phyloP scores from a whole-genome alignment of 2,329 filamentous ascomycete species.

The Aspergillus quadricinctus region DNA sequence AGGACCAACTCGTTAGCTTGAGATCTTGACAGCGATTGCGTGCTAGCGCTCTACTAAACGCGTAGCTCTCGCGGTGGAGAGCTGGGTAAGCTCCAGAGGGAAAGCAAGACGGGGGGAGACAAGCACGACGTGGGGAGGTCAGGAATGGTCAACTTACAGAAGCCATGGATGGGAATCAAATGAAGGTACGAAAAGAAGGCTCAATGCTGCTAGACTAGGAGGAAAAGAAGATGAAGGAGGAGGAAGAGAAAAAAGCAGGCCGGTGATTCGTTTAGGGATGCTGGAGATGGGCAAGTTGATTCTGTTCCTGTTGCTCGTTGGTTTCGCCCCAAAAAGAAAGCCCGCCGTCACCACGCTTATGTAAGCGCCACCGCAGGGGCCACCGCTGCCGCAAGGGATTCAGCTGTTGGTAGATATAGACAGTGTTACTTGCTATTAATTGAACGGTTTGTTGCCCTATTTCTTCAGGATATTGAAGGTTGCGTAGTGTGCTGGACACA shows the following conservation, averaged over 20 bases:
- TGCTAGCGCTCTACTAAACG: slow-evolving; percentile 5
- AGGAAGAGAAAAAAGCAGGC: slow-evolving; percentile 2
- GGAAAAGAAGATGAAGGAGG: slow-evolving; percentile 7
- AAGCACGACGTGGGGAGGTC: slow-evolving; percentile 16
- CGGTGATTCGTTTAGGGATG: background rate
- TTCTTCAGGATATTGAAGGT: background rate
- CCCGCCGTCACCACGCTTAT: background rate
- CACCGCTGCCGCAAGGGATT: background rate
- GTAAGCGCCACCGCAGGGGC: background rate
- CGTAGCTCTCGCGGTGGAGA: slow-evolving; percentile 17
- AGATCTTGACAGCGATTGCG: slow-evolving; percentile 2
- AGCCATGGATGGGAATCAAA: slow-evolving; percentile 39
- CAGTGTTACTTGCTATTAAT: background rate
- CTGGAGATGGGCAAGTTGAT: background rate
- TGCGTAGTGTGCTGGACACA: background rate
- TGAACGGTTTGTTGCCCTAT: background rate
- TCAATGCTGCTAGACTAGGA: background rate
- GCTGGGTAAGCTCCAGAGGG: slow-evolving; percentile 9
- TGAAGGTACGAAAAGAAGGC: background rate
- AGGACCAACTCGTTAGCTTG: slow-evolving; percentile 18
- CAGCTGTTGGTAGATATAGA: background rate
- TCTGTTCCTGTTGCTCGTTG: background rate
- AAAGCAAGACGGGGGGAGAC: slow-evolving; percentile 9
- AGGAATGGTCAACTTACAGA: slow-evolving; percentile 37
- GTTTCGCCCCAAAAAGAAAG: background rate